Evolutionary conservation across 2,329 filamentous ascomycete species (phyloP).

Genomic region (Diaporthe destruens): DNA sequence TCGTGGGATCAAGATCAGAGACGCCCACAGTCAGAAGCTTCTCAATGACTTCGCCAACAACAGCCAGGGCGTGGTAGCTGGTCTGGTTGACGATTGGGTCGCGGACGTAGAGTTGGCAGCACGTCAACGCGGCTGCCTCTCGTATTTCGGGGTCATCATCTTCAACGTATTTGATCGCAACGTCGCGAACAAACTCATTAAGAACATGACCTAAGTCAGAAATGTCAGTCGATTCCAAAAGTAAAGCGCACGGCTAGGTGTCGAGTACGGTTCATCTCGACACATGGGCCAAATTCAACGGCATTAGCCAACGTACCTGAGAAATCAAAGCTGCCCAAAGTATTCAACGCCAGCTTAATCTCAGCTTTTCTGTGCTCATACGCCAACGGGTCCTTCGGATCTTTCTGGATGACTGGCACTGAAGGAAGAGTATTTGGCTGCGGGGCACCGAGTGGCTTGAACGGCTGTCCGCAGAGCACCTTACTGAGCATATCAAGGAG

Average conservation of each 20-base stretch:
- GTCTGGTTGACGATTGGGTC: conserved; percentile 99
- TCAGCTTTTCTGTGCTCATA: conserved; percentile 86
- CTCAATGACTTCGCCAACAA: conserved; percentile 97
- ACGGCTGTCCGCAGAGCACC: conserved; percentile 91
- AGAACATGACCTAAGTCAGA: conserved; percentile 77
- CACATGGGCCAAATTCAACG: not conserved
- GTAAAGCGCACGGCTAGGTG: not conserved
- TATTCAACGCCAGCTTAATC: conserved; percentile 92
- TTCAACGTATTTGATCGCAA: conserved; percentile 97
- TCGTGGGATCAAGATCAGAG: conserved; percentile 89
- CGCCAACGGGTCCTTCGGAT: conserved; percentile 86
- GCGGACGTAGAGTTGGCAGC: conserved; percentile 95
- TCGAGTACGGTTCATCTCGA: too few species aligned
- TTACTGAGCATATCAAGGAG: conserved; percentile 94
- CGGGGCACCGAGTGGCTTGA: conserved; percentile 91
- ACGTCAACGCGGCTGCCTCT: conserved; percentile 94
- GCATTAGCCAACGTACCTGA: conserved; percentile 59
- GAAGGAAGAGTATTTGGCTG: conserved; percentile 83
- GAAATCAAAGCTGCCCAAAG: conserved; percentile 98
- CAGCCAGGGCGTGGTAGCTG: conserved; percentile 95
- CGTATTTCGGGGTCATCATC: conserved; percentile 94
- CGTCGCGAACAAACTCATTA: conserved; percentile 98
- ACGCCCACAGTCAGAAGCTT: conserved; percentile 95
- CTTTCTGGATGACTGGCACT: conserved; percentile 86
- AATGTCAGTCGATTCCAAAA: conserved; percentile 22